Base-by-base conservation (phyloP, 768 basidiomycete genomes). In the Obba rivulosa region DNA sequence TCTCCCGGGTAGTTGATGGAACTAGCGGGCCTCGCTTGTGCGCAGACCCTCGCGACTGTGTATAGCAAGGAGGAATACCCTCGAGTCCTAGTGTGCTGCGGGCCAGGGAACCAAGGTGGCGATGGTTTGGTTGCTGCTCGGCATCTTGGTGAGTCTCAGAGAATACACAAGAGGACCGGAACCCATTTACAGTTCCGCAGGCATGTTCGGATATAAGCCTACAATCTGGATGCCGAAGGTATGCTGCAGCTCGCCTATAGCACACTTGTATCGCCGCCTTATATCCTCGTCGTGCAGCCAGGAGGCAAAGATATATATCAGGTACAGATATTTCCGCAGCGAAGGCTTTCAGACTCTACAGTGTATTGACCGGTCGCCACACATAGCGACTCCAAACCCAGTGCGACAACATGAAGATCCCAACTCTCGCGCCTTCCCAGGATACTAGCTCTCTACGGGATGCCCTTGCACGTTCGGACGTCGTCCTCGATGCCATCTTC, bases 71-170 rank as follows among this genome's bases (percentile, higher is more conserved):
- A 82, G 3, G 76, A 72, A 39, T 81, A 89, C 63, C 77, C 76
- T 34, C 78, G 81, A 10, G 91, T 98, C 5, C 72, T 98, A n/a
- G 89, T 98, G 10, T 92, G 90, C 59, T 97, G 94, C 62, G 96
- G 96, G 16, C 94, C 96, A 7, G 96, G 96, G 36, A 98, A 98
- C 60, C 95, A 98, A 73, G 92, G 92, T 1, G 96, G 96, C 11
- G 96, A 99, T 67, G 96, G 96, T 3, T 72, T 99, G 0, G 95
- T 97, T 21, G 96, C 96, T 23, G 96, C 96, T 37, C 76, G 95
- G 38, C 96, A 99, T 69, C 78, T 99, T 8, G 82, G 91, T 89
- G 11, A 38, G 42, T 46, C 46, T 38, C 21, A 49, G 37, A 45
- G 52, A 4, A 38, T 31, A 31, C 28, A 13, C 28, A 31, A 5